Base-by-base conservation (phyloP, 2,329 filamentous ascomycete genomes). In the Ophiostoma angusticollis region DNA sequence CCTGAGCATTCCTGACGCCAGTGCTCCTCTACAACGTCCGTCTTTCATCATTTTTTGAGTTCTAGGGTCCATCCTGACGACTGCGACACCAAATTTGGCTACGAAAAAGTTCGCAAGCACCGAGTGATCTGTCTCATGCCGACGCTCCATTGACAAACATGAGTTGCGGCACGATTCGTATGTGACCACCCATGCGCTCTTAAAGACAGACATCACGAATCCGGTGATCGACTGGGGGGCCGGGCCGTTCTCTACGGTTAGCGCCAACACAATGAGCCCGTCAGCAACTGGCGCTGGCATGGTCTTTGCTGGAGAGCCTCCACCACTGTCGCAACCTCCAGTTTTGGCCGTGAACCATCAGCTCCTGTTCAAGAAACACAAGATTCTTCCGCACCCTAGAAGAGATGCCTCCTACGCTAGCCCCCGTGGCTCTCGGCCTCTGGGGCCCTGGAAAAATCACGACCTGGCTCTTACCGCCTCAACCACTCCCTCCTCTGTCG, bases 331-430 rank as follows among this genome's bases (percentile, higher is more conserved):
- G 32, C 37, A 16, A 14, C 17, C 33, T 4, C 22, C 41, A n/a
- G n/a, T n/a, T 2, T 31, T 33, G 6, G 14, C 37, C 19, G 31
- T 38, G 12, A 43, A 27, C 29, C 44, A 44, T 14, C 46, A 39
- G 31, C 30, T 42, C 16, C 31, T 46, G 9, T 58, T 63, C 47
- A 61, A 57, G 45, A 59, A 54, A 41, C 59, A 59, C 37, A 63
- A 60, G 36, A 44, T 54, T 13, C 53, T 63, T 13, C 60, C 59
- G n/a, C 59, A 57, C 37, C 58, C 59, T 28, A 51, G 50, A 44
- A 52, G 51, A 37, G 50, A 52, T 39, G 19, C 37, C n/a, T 52
- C 47, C 12, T 36, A 44, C 17, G 30, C 37, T 9, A 43, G 21
- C 33, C 39, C 39, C 38, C 45, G 37, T 30, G 40, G 35, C 4